Conservation (phyloP, 805 yeast genomes). For the Myxozyma neotropica region DNA sequence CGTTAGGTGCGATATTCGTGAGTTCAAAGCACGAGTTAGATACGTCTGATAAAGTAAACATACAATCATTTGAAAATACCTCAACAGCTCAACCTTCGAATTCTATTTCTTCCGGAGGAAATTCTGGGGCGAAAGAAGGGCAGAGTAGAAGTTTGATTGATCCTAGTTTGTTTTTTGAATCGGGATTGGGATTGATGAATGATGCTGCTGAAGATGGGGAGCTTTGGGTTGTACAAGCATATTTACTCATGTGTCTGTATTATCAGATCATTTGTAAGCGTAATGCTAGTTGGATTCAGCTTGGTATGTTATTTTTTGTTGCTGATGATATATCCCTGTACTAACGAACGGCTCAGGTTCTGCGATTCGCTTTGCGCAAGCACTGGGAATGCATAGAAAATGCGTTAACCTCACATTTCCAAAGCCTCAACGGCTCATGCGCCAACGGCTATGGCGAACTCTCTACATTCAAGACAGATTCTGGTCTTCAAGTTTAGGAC, state of each 20-base stretch:
- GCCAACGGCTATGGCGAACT: slow-evolving; percentile 36
- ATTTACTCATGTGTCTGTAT: slow-evolving; percentile 47
- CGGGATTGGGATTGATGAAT: slow-evolving; percentile 43
- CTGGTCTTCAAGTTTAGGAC: slow-evolving; percentile 34
- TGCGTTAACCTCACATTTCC: slow-evolving; percentile 39
- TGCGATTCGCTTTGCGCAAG: slow-evolving; percentile 52
- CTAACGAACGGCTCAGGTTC: slow-evolving; percentile 13
- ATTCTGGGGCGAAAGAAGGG: neutral
- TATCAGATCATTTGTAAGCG: slow-evolving; percentile 48
- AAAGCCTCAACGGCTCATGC: slow-evolving; percentile 31
- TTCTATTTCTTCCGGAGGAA: neutral
- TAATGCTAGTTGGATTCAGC: slow-evolving; percentile 49
- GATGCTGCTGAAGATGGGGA: slow-evolving; percentile 46
- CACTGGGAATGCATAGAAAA: slow-evolving; percentile 46
- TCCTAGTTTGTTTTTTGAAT: slow-evolving; percentile 45
- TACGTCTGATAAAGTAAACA: slow-evolving; percentile 37
- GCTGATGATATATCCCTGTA: neutral
- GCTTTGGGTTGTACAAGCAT: slow-evolving; percentile 50
- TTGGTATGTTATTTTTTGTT: slow-evolving; percentile 39
- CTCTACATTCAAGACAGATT: slow-evolving; percentile 35
- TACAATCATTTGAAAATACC: slow-evolving; percentile 10
- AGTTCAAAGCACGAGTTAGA: slow-evolving; percentile 38
- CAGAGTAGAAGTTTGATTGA: slow-evolving; percentile 16
- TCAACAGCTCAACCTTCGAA: slow-evolving; percentile 6
- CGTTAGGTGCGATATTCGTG: slow-evolving; percentile 49